Conservation (phyloP, 1,284 basidiomycete species). For the Ceratobasidium sp. region DNA sequence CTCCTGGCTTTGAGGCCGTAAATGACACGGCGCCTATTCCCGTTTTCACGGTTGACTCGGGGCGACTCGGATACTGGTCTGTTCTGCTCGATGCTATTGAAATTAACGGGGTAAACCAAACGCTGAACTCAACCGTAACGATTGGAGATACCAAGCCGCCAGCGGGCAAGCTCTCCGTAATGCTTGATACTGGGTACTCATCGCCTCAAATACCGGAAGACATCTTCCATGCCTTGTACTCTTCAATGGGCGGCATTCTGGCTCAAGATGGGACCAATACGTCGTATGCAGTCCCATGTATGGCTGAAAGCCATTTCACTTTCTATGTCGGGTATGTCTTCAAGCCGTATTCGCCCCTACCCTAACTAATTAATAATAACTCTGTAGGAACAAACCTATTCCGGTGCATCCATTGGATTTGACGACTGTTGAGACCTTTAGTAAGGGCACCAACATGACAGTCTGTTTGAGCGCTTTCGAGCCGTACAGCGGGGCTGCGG, state of each 20-base stretch:
- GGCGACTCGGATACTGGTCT: neutral
- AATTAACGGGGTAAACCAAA: constrained; percentile 26
- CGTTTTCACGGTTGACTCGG: neutral
- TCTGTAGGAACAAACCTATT: neutral
- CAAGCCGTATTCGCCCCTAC: neutral
- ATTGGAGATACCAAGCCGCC: neutral
- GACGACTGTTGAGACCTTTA: neutral
- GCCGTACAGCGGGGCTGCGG: neutral
- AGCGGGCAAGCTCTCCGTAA: neutral
- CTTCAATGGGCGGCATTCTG: constrained; percentile 2
- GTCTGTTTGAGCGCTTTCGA: neutral
- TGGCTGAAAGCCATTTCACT: constrained; percentile 1
- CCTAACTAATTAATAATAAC: neutral
- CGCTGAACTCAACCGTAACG: neutral
- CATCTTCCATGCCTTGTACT: constrained; percentile 4
- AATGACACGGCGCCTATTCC: constrained; percentile 5
- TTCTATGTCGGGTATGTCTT: constrained; percentile 20
- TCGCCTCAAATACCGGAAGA: constrained; percentile 9
- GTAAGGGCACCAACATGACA: neutral
- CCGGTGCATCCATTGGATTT: constrained; percentile 20
- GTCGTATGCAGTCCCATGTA: constrained; percentile 4
- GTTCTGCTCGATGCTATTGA: constrained; percentile 21
- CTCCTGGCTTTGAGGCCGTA: constrained; percentile 11
- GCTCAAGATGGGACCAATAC: neutral
- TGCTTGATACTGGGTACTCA: constrained; percentile 20